Percentiles rank a stretch among this genome's conserved stretches.
Conservation (phyloP, 176 grass and related monocot species). For the Carex kokanica region DNA sequence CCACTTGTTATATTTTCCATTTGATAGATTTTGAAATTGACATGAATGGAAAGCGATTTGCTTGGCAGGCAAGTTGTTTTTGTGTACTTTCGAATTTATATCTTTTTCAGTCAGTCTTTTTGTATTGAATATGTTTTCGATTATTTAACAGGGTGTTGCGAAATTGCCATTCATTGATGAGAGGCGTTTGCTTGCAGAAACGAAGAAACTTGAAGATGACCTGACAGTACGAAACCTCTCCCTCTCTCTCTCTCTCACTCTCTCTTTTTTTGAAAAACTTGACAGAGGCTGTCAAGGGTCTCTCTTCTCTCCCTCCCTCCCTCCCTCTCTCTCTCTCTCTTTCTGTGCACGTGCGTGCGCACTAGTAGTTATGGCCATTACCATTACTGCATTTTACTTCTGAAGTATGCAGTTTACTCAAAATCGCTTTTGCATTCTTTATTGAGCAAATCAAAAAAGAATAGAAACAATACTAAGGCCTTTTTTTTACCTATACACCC, state of each 20-base stretch:
- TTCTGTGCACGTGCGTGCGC: background rate
- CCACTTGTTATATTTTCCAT: constrained; percentile 27
- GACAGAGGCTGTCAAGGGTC: too few relatives aligned
- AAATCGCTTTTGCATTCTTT: background rate
- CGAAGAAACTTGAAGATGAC: constrained; percentile 69
- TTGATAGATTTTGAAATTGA: constrained; percentile 91
- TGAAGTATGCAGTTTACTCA: background rate
- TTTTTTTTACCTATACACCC: background rate
- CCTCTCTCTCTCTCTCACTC: constrained; percentile 32
- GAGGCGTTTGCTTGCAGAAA: constrained; percentile 62
- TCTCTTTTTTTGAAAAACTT: background rate
- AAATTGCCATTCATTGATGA: constrained; percentile 98
- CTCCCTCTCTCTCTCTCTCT: background rate
- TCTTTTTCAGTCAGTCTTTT: background rate
- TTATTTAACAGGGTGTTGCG: constrained; percentile 65
- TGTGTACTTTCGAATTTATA: background rate
- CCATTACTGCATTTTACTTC: background rate
- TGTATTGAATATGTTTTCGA: constrained; percentile 28
- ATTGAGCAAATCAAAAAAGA: background rate
- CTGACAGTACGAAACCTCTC: constrained; percentile 59
- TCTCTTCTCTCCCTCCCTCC: background rate
- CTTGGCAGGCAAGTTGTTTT: constrained; percentile 79
- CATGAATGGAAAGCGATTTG: constrained; percentile 98
- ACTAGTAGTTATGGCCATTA: background rate
- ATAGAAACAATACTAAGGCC: background rate